Percentiles rank a stretch among this genome's conserved stretches.
These are phyloP conservation scores for Pythium coloratum DNA, from an alignment of 352 stramenopile genomes.

Conservation along the genomic window DNA sequence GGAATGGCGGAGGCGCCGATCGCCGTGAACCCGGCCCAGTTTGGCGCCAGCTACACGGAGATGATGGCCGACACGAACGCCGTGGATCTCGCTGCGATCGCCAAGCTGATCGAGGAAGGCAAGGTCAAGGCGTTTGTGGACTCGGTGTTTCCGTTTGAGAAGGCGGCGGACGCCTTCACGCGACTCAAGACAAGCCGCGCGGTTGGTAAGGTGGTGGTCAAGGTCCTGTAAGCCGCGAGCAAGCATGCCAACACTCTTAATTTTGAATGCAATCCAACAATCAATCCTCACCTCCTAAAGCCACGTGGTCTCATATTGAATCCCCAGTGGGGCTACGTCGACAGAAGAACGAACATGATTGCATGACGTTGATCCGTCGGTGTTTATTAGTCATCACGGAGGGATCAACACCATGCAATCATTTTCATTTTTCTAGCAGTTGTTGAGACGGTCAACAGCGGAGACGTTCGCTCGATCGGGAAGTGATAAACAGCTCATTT, in stretches of 20 bases:
- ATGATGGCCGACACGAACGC: slow-evolving; percentile 15
- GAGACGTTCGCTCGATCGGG: not conserved
- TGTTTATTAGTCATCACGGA: no score
- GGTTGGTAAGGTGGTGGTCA: slow-evolving; percentile 25
- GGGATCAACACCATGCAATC: no score
- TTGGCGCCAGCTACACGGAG: not conserved
- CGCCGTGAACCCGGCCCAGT: not conserved
- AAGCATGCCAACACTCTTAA: not conserved
- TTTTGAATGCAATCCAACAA: not conserved
- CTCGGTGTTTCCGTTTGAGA: slow-evolving; percentile 33
- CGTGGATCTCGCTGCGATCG: slow-evolving; percentile 31
- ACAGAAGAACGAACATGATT: not conserved
- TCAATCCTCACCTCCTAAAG: no score
- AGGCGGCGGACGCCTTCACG: slow-evolving; percentile 31
- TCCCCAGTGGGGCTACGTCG: not conserved
- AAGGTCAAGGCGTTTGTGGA: slow-evolving; percentile 28
- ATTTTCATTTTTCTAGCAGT: no score
- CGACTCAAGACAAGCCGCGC: slow-evolving; percentile 37
- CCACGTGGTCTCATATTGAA: not conserved
- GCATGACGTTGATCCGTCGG: not conserved
- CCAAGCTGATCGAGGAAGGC: slow-evolving; percentile 27
- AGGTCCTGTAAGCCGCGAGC: slow-evolving; percentile 3
- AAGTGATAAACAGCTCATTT: not conserved
- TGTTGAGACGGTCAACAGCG: not conserved
- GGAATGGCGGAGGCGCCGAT: slow-evolving; percentile 32